Evolutionary conservation across 495 filamentous ascomycete genomes (phyloP), one percentile per base, ranked within the genome.

Genomic region (Neurospora sp.): DNA sequence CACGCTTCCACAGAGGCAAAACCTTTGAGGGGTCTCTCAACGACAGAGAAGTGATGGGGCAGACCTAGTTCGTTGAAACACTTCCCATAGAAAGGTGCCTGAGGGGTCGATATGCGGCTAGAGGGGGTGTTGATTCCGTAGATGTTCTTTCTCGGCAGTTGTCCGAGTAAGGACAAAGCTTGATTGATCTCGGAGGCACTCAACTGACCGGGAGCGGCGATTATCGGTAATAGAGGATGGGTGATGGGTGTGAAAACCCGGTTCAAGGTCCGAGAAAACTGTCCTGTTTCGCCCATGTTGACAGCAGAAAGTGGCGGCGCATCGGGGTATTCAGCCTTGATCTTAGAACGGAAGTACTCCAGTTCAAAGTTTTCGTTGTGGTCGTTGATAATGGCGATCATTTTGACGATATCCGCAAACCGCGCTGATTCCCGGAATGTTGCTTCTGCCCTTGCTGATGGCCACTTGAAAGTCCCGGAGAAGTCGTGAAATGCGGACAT

Each of bases 401-500:
- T 94, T 82, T 94, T 96, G 61, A 94, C 89, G 44, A 94, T 92
- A 79, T 94, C 92, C 27, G 90, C 91, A 76, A 94, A 93, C 71
- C 89, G 88, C 59, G 88, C 85, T 18, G 89, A 92, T 71, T 91
- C 85, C 16, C 85, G 82, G 77, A 92, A 96, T 8, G 94, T 86
- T 27, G 84, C 81, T 80, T 91, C 86, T 3, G 92, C 91, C 71
- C 89, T 86, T 5, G 86, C 80, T 0, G 92, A 91, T 7, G 90
- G 88, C 93, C 93, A 96, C 77, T 91, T 93, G 87, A 93, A 94
- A 3, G 82, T 89, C 2, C 92, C 92, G 0, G 91, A 92, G 77
- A 94, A 94, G 80, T 96, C 92, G 80, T 96, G 93, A 74, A 93
- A 94, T 3, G 93, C 92, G 7, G 92, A 93, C 84, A 94, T 93